Conservation (phyloP, 208 protist genomes). For the Polymyxa betae region DNA sequence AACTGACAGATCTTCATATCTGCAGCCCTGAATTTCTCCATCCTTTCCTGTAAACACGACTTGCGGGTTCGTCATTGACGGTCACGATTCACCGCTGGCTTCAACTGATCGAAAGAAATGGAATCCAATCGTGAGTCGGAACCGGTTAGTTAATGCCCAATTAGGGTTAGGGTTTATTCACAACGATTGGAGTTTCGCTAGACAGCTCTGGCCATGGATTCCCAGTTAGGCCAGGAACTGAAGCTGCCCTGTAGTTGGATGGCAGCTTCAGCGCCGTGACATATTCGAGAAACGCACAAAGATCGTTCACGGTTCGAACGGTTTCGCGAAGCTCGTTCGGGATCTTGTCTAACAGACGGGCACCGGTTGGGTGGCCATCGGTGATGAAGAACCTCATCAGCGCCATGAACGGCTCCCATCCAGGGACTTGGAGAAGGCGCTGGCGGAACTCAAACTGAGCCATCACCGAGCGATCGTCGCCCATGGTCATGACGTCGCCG, state of each 20-base stretch:
- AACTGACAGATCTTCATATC: too few relatives aligned
- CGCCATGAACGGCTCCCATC: background rate
- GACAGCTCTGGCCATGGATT: too few relatives aligned
- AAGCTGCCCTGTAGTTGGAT: background rate
- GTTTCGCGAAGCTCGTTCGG: background rate
- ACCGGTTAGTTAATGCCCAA: too few relatives aligned
- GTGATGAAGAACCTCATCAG: background rate
- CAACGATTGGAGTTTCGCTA: too few relatives aligned
- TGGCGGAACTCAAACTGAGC: background rate
- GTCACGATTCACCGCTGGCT: too few relatives aligned
- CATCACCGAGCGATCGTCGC: background rate
- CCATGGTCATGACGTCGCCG: background rate
- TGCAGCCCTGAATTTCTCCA: too few relatives aligned
- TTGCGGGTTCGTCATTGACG: too few relatives aligned
- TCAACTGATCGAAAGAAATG: too few relatives aligned
- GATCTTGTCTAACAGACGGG: background rate
- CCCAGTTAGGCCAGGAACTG: too few relatives aligned
- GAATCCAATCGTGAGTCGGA: too few relatives aligned
- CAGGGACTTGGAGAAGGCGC: background rate
- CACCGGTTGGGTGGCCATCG: background rate
- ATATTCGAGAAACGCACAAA: background rate
- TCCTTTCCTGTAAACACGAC: too few relatives aligned
- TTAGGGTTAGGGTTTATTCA: too few relatives aligned
- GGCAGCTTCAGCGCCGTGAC: background rate
- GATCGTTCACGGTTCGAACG: background rate